phyloP scores from a whole-genome alignment of 2,329 filamentous ascomycete species.

The Knoxdaviesia proteae region DNA sequence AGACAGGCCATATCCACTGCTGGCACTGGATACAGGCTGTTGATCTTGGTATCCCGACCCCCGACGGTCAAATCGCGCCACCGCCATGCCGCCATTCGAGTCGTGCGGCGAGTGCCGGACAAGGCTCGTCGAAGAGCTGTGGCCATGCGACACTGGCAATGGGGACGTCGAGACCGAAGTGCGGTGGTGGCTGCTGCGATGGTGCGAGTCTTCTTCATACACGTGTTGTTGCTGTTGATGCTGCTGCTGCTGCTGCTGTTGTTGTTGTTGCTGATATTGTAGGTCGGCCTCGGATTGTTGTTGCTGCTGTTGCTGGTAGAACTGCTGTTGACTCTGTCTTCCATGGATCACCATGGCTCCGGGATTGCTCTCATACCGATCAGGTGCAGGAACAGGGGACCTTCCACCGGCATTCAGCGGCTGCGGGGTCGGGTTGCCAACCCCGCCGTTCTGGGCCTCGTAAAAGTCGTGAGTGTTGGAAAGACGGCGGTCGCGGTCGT shows the following conservation, averaged over 20 bases:
- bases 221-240: not conserved
- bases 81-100: too few species aligned
- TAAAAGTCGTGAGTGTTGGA: conserved; percentile 7
- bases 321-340: too few species aligned
- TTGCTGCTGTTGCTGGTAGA: conserved; percentile 1
- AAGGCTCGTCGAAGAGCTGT: too few species aligned
- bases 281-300: not conserved
- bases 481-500: too few species aligned
- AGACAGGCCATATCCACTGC: conserved; percentile 20
- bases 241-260: not conserved
- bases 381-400: too few species aligned
- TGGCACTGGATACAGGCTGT: conserved; percentile 9
- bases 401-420: conserved; percentile 18
- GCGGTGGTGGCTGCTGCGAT: conserved; percentile 4
- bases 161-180: too few species aligned
- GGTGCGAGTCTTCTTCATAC: not conserved
- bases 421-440: conserved; percentile 22
- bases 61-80: too few species aligned
- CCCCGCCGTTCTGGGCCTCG: conserved; percentile 18
- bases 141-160: too few species aligned
- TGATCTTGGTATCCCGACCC: too few species aligned
- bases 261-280: conserved; percentile 3
- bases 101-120: too few species aligned
- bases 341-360: not conserved
- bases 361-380: conserved; percentile 4